Conservation (phyloP, 352 stramenopile species). For the Phytophthora niederhauseri region DNA sequence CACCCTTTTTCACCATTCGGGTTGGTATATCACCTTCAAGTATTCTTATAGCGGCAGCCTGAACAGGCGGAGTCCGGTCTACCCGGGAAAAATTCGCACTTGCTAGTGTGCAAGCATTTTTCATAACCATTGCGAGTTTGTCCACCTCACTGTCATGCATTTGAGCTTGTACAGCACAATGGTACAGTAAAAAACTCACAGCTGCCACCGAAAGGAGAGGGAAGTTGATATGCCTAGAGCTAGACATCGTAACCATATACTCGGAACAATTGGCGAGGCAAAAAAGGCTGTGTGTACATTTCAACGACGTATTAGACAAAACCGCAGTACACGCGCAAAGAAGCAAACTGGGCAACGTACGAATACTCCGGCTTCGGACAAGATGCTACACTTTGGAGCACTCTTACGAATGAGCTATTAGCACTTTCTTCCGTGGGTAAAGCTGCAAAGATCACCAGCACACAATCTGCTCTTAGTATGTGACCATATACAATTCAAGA, state of each 20-base stretch:
- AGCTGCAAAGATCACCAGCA: conserved; percentile 6
- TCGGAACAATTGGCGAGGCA: conserved; percentile 50
- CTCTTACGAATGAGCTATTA: conserved; percentile 35
- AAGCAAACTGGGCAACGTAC: conserved; percentile 31
- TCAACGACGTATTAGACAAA: conserved; percentile 1
- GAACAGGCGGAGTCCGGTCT: conserved; percentile 2
- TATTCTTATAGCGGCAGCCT: conserved; percentile 26
- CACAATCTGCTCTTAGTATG: conserved; percentile 1
- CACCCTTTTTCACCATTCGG: conserved; percentile 27
- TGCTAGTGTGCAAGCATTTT: conserved; percentile 39
- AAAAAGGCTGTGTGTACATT: conserved; percentile 32
- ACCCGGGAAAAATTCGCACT: conserved; percentile 31
- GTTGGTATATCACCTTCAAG: conserved; percentile 36
- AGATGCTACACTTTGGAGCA: conserved; percentile 37
- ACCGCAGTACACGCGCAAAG: not conserved
- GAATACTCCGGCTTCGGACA: conserved; percentile 44
- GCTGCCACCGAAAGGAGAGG: conserved; percentile 33
- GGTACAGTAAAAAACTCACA: conserved; percentile 47
- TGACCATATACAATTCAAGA: not conserved
- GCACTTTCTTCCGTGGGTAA: conserved; percentile 14
- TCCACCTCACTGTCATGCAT: conserved; percentile 39
- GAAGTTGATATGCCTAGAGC: conserved; percentile 33
- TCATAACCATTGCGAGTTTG: conserved; percentile 39
- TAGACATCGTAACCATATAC: conserved; percentile 43
- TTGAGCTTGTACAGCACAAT: conserved; percentile 42